phyloP scores from a whole-genome alignment of 2,329 filamentous ascomycete species.

The Colletotrichum australisinense region DNA sequence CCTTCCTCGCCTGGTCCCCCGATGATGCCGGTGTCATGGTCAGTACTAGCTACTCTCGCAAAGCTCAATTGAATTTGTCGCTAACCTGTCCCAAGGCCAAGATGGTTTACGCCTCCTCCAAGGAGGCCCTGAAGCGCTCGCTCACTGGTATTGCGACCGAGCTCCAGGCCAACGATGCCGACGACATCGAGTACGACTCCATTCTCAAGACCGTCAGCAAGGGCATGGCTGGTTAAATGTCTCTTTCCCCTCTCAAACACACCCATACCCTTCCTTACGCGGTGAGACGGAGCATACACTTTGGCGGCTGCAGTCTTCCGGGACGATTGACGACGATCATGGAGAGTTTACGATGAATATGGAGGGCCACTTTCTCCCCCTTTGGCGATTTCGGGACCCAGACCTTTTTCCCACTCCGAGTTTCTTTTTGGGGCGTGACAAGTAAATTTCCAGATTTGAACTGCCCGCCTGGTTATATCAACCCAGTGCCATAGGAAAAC shows the following conservation, averaged over 20 bases:
- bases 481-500: constrained; percentile 41
- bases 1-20: constrained; percentile 83
- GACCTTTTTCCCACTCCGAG: constrained; percentile 28
- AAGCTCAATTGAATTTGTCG: background rate
- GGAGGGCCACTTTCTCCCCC: constrained; percentile 38
- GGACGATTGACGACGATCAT: constrained; percentile 40
- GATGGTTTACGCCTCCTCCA: constrained; percentile 92
- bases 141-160: constrained; percentile 81
- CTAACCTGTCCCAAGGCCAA: constrained; percentile 68
- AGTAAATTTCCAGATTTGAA: constrained; percentile 45
- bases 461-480: constrained; percentile 47
- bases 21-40: constrained; percentile 86
- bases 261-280: constrained; percentile 27
- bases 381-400: constrained; percentile 30
- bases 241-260: background rate
- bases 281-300: constrained; percentile 37
- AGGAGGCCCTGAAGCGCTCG: constrained; percentile 84
- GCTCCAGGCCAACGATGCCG: constrained; percentile 85
- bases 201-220: constrained; percentile 76
- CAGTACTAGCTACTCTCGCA: constrained; percentile 46
- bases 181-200: constrained; percentile 83
- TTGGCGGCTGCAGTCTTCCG: constrained; percentile 38
- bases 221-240: constrained; percentile 62
- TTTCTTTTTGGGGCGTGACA: constrained; percentile 43
- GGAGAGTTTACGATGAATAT: constrained; percentile 40